phyloP scores from a whole-genome alignment of 208 protist species.

The Crithidia sp. region DNA sequence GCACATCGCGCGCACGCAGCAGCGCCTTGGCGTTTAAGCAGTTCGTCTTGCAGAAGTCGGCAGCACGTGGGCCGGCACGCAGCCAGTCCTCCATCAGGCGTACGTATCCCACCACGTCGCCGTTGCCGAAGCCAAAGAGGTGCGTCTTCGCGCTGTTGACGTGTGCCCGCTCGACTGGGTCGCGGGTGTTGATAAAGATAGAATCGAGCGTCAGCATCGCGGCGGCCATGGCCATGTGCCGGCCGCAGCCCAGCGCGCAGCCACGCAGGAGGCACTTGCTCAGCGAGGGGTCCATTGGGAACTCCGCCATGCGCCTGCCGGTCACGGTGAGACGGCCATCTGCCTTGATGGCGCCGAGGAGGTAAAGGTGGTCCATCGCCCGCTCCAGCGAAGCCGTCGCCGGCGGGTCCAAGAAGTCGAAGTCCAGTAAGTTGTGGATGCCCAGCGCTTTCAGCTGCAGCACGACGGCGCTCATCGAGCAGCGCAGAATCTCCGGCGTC shows the following conservation, averaged over 20 bases:
- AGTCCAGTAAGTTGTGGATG: constrained; percentile 97
- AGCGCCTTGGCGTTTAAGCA: constrained; percentile 72
- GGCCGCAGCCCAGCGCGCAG: constrained; percentile 68
- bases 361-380: constrained; percentile 97
- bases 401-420: constrained; percentile 98
- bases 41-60: constrained; percentile 86
- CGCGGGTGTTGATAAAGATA: constrained; percentile 96
- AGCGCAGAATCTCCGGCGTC: constrained; percentile 97
- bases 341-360: constrained; percentile 98
- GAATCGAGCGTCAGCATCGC: constrained; percentile 94
- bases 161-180: constrained; percentile 72
- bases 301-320: constrained; percentile 98
- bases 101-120: constrained; percentile 86
- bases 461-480: constrained; percentile 96
- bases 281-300: constrained; percentile 98
- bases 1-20: constrained; percentile 80
- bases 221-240: constrained; percentile 91
- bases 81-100: constrained; percentile 89
- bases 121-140: constrained; percentile 82
- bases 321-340: constrained; percentile 96
- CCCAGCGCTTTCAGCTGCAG: constrained; percentile 97
- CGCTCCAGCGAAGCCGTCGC: constrained; percentile 97
- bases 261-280: constrained; percentile 92
- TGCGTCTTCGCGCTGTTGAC: constrained; percentile 76
- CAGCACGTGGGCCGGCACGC: constrained; percentile 48